Conservation (phyloP, 2,329 filamentous ascomycete genomes). For the Trichoderma afroharzianum region DNA sequence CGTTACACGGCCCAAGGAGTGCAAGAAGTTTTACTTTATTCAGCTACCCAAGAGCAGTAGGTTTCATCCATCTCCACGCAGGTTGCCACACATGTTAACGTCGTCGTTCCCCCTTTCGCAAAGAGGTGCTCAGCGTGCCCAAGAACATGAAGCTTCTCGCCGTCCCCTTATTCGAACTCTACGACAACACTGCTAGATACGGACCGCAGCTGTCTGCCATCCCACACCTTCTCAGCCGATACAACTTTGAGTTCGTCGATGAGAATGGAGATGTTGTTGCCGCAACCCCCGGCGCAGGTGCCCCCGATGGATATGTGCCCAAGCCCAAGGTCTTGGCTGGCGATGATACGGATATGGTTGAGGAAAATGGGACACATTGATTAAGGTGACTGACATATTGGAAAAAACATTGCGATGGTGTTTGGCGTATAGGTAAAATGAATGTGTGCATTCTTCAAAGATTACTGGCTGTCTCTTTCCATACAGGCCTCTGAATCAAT, state of each 20-base stretch:
- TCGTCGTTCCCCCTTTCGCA: constrained; percentile 34
- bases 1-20: constrained; percentile 94
- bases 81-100: neutral
- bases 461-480: neutral
- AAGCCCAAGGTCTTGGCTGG: constrained; percentile 64
- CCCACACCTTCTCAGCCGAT: constrained; percentile 87
- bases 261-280: constrained; percentile 86
- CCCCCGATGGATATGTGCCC: constrained; percentile 56
- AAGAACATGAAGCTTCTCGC: constrained; percentile 99
- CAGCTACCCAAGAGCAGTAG: constrained; percentile 87
- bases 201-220: constrained; percentile 95
- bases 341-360: constrained; percentile 59
- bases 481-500: constrained; percentile 4
- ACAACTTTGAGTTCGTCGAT: constrained; percentile 97
- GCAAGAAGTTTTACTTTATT: constrained; percentile 98
- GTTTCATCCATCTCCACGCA: neutral
- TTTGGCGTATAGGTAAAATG: constrained; percentile 31
- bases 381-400: constrained; percentile 22
- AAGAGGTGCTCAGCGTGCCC: constrained; percentile 86
- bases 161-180: constrained; percentile 94
- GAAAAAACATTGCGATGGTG: constrained; percentile 34
- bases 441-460: constrained; percentile 4
- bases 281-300: constrained; percentile 69
- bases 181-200: constrained; percentile 94
- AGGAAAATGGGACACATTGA: constrained; percentile 40